Base-by-base conservation (phyloP, 1,284 basidiomycete genomes). In the Moniliella sp. region DNA sequence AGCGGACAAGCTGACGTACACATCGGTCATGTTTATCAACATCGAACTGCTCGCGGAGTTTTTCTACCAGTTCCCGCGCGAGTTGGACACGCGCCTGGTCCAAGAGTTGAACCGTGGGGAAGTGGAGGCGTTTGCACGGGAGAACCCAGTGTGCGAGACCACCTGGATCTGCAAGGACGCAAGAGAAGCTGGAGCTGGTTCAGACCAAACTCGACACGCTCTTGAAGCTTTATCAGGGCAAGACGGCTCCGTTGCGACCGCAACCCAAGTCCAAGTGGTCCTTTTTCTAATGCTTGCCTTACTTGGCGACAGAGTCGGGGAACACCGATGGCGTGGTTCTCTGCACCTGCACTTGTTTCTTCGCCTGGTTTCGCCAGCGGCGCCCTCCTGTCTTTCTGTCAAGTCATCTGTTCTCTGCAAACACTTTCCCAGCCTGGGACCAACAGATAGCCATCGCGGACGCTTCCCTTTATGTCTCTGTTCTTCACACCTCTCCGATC, bases 41-140 rank as follows among this genome's bases (percentile, higher is more conserved):
- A 61, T 62, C 28, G 88, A 97, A 61, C 68, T 97, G 5, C 70
- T 97, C 1, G 80, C 86, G 53, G 84, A 94, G 54, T 99, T 97
- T 70, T 94, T 97, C 67, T 93, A 94, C 58, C 81, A 91, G 76
- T 93, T 97, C 67, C 88, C 88, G 33, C 74, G 86, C 19, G 88
- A 94, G 64, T 88, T 97, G n/a, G n/a, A 97, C 60, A 79, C 80
- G n/a, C 70, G 83, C 16, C 65, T 99, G 31, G 69, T 88, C 28
- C 91, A 93, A 50, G 78, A 88, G 60, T 69, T 93, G 28, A 78
- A 88, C 55, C 75, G 80, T 3, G 69, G 68, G 30, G 81, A 88
- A 58, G 78, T 93, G 29, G 63, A 75, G 16, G 71, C 73, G 37
- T 99, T 99, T 63, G 88, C 91, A 0, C 69, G 80, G 16, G 84